Percentiles rank a stretch among this genome's conserved stretches.
Conservation (phyloP, 2,329 filamentous ascomycete genomes). For the Helotiales sp. region DNA sequence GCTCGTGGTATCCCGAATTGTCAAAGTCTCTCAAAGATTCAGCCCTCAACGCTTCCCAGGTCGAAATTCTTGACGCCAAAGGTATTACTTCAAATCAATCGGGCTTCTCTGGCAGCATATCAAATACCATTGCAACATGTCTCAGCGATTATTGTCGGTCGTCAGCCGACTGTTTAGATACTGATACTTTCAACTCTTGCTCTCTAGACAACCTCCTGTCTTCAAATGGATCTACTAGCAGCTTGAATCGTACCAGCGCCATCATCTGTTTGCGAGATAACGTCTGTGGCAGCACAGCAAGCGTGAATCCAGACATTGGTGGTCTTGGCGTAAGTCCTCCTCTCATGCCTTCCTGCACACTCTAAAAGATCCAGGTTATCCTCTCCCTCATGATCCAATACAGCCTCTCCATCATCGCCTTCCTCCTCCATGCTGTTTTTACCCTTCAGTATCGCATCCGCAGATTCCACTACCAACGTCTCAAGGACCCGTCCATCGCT, state of each 20-base stretch:
- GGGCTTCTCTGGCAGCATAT: not conserved
- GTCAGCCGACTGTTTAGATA: not conserved
- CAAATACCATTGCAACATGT: constrained; percentile 2
- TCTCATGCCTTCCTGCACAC: not conserved
- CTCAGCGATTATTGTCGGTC: constrained; percentile 7
- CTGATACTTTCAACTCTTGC: constrained; percentile 1
- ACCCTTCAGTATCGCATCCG: not conserved
- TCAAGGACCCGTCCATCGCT: too few species aligned
- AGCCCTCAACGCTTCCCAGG: not conserved
- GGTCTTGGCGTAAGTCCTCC: constrained; percentile 2
- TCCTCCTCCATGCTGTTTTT: not conserved
- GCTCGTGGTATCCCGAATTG: constrained; percentile 12
- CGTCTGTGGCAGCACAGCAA: constrained; percentile 9
- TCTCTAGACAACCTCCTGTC: constrained; percentile 1
- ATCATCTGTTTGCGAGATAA: constrained; percentile 3
- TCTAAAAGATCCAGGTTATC: not conserved
- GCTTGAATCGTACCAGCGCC: constrained; percentile 4
- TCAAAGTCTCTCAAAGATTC: not conserved
- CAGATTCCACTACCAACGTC: not conserved
- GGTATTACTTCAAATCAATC: not conserved
- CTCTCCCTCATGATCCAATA: constrained; percentile 9
- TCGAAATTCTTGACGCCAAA: not conserved
- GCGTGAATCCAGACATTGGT: constrained; percentile 15
- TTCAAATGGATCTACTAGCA: not conserved
- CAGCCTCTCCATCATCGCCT: constrained; percentile 1